These are phyloP conservation scores for Cucumis hystrix DNA, from an alignment of 306 rosid species.

Conservation along the genomic window DNA sequence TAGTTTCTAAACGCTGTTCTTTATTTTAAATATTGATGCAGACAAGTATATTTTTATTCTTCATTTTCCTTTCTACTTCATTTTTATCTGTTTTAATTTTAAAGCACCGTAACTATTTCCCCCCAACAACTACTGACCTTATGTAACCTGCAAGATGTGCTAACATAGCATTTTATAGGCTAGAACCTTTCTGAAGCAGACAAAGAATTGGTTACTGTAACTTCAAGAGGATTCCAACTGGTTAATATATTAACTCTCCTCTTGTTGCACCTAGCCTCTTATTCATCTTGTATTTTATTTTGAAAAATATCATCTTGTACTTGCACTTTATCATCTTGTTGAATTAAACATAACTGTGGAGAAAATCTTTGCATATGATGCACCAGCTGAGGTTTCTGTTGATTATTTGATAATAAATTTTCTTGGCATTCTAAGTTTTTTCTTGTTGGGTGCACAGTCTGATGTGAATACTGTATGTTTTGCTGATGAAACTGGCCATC, in stretches of 20 bases:
- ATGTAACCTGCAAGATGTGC: not conserved
- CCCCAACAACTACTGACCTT: not conserved
- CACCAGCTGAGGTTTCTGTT: not conserved
- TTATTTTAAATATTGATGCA: not conserved
- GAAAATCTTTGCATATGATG: not conserved
- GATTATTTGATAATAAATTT: not conserved
- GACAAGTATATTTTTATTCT: not conserved
- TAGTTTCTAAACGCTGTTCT: not conserved
- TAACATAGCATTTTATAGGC: not conserved
- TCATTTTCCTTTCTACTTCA: not conserved
- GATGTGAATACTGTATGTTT: constrained; percentile 96
- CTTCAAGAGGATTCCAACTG: not conserved
- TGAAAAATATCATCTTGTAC: not conserved
- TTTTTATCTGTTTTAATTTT: not conserved
- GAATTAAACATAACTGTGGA: not conserved
- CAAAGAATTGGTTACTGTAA: not conserved
- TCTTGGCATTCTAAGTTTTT: not conserved
- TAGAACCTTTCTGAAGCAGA: not conserved
- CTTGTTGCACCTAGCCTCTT: not conserved
- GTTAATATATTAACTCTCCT: not conserved
- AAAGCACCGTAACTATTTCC: not conserved
- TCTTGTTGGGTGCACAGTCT: constrained; percentile 40
- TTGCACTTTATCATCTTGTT: not conserved
- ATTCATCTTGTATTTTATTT: not conserved
- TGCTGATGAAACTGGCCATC: constrained; percentile 81